Evolutionary conservation across 2,329 filamentous ascomycete species (phyloP).

Genomic region (Exserohilum turcica): DNA sequence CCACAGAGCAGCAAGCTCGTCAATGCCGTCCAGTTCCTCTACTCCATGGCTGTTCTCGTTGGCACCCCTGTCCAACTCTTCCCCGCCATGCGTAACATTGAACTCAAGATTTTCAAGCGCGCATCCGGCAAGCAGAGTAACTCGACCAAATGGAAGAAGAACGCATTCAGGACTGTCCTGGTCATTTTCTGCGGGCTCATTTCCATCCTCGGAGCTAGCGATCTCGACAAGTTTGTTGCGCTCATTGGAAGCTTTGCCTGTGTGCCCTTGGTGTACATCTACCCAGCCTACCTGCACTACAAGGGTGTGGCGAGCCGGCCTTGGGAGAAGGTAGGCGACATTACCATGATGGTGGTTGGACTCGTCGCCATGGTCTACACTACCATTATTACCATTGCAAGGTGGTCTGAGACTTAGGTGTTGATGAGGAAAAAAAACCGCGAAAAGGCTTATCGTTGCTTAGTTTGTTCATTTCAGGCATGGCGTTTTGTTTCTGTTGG

Average conservation of each 20-base stretch:
- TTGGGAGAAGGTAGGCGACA: slow-evolving; percentile 63
- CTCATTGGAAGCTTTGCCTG: slow-evolving; percentile 76
- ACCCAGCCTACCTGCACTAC: slow-evolving; percentile 73
- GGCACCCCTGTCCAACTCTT: slow-evolving; percentile 77
- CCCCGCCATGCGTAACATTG: slow-evolving; percentile 73
- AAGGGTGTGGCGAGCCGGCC: slow-evolving; percentile 66
- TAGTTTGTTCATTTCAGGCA: slow-evolving; percentile 1
- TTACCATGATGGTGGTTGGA: slow-evolving; percentile 67
- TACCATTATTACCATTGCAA: slow-evolving; percentile 63
- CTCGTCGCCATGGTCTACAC: slow-evolving; percentile 76
- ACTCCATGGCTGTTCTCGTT: slow-evolving; percentile 73
- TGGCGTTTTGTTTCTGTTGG: slow-evolving; percentile 2
- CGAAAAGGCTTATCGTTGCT: not conserved
- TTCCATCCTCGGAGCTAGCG: slow-evolving; percentile 67
- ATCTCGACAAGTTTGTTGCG: slow-evolving; percentile 75
- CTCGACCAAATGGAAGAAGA: slow-evolving; percentile 78
- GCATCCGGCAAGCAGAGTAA: slow-evolving; percentile 68
- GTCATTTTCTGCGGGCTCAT: slow-evolving; percentile 65
- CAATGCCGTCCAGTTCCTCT: slow-evolving; percentile 76
- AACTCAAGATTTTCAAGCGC: slow-evolving; percentile 69
- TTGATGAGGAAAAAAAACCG: not conserved
- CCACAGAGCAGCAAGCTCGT: slow-evolving; percentile 73
- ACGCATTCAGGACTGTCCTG: slow-evolving; percentile 64
- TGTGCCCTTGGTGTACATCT: slow-evolving; percentile 77
- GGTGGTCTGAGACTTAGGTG: slow-evolving; percentile 33